Evolutionary conservation across 177 flowering plant species (phyloP), one percentile per base, ranked within the genome.

Genomic region (Vitis hybrid): DNA sequence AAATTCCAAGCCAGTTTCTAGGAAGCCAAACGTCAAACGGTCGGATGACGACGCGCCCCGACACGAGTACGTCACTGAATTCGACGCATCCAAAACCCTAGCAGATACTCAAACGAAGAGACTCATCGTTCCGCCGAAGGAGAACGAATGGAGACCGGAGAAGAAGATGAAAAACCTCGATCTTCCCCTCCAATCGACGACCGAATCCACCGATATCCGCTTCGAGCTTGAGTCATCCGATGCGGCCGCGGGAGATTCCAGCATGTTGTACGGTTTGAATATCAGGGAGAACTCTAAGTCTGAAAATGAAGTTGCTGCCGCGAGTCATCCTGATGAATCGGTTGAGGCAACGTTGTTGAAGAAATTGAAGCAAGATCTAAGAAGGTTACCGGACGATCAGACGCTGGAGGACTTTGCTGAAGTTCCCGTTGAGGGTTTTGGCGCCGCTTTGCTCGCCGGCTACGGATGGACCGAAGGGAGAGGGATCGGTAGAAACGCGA

Each of bases 391-490:
- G 10, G 98, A 90, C 2, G 87, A 87, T 60, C 67, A 69, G 0
- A 94, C 89, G 2, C 24, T 78, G 21, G 95, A 88, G 24, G 90
- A 93, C 54, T 94, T 81, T 55, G 76, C 67, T 1, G 95, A 87
- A 4, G 69, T 84, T 5, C 97, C 98, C 0, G 90, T 95, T 0
- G 99, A 93, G 81, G 87, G 81, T 0, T 95, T 87, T 65, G 99
- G 86, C 1, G 85, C 86, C 0, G 98, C 97, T 1, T 67, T 90
- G 56, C 83, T 95, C 9, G 70, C 81, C 0, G 93, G 97, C 7
- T 90, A 91, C 60, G 99, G 99, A 0, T 95, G 99, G 99, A n/a
- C 65, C 2, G 85, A 90, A 70, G 98, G 97, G 5, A 73, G 68
- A 56, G 99, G 94, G 4, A 81, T 95, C 62, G 98, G 99, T 19